These are phyloP conservation scores for Ambrosia hybrid DNA, from an alignment of 140 eudicot genomes.

Conservation along the genomic window DNA sequence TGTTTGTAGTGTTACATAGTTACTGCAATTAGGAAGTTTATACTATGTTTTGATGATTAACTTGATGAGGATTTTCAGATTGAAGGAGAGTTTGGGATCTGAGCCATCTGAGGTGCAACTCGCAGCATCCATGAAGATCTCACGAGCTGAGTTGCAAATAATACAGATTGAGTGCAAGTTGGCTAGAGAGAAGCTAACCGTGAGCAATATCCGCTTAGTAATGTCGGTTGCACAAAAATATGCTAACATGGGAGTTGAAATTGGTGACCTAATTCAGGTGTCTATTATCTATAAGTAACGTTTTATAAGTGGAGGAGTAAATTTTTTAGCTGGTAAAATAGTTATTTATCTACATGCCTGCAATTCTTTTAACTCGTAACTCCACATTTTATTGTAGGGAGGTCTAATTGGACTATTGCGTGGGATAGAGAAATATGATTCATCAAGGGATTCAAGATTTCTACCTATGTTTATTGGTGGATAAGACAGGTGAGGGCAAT, in stretches of 20 bases:
- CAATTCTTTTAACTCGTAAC: too few species aligned
- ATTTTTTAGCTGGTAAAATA: neutral
- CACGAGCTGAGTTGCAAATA: slow-evolving; percentile 57
- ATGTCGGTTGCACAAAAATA: slow-evolving; percentile 91
- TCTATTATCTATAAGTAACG: slow-evolving; percentile 16
- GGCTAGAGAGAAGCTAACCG: slow-evolving; percentile 91
- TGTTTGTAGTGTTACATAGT: too few species aligned
- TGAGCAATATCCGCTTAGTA: slow-evolving; percentile 94
- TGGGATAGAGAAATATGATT: slow-evolving; percentile 93
- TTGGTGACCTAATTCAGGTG: slow-evolving; percentile 93
- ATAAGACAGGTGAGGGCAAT: slow-evolving; percentile 71
- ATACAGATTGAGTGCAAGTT: slow-evolving; percentile 68
- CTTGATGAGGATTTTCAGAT: slow-evolving; percentile 40
- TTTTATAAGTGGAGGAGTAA: neutral
- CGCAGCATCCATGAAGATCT: slow-evolving; percentile 66
- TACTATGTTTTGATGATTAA: slow-evolving; percentile 16
- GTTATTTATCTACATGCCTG: neutral
- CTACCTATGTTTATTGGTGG: slow-evolving; percentile 99
- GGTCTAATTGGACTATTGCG: slow-evolving; percentile 88
- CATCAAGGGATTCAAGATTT: slow-evolving; percentile 90
- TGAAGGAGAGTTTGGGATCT: slow-evolving; percentile 69
- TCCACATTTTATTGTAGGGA: slow-evolving; percentile 53
- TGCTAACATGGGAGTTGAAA: slow-evolving; percentile 89
- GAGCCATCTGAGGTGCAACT: slow-evolving; percentile 92
- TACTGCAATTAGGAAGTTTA: too few species aligned